These are phyloP conservation scores for Moricandia arvensis DNA, from an alignment of 345 rosid species.

Conservation along the genomic window DNA sequence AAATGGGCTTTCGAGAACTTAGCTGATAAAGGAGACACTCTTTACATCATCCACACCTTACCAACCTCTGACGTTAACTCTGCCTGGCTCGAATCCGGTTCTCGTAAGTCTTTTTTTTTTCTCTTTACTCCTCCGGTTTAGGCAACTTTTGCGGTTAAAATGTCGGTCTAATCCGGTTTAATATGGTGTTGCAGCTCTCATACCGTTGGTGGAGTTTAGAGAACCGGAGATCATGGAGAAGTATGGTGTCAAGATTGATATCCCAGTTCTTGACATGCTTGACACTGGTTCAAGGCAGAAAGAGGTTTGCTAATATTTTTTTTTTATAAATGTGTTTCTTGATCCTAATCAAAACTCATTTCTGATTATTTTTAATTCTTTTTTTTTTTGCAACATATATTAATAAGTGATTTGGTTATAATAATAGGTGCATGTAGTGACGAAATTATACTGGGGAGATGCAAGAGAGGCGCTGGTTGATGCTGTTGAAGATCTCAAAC, in stretches of 20 bases:
- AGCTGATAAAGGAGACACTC: constrained; percentile 67
- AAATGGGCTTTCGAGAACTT: constrained; percentile 83
- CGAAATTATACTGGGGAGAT: constrained; percentile 90
- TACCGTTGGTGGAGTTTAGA: constrained; percentile 81
- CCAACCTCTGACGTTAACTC: constrained; percentile 18
- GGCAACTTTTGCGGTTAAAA: background rate
- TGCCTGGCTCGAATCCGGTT: constrained; percentile 61
- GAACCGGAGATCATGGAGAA: constrained; percentile 66
- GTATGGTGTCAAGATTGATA: constrained; percentile 58
- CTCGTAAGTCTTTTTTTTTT: constrained; percentile 55
- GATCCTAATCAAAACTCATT: background rate
- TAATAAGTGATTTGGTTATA: constrained; percentile 2
- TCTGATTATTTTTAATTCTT: background rate
- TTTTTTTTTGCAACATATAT: background rate
- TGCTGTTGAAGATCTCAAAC: constrained; percentile 70
- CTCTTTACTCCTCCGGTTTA: background rate
- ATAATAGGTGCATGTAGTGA: constrained; percentile 36
- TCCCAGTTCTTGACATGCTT: constrained; percentile 67
- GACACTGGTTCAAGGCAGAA: constrained; percentile 86
- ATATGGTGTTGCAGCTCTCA: constrained; percentile 54
- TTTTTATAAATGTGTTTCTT: background rate
- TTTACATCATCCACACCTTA: constrained; percentile 67
- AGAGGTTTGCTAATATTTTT: constrained; percentile 44
- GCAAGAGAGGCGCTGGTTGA: constrained; percentile 84
- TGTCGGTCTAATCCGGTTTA: background rate